phyloP scores from a whole-genome alignment of 768 basidiomycete genomes.

The Lactarius quietus region DNA sequence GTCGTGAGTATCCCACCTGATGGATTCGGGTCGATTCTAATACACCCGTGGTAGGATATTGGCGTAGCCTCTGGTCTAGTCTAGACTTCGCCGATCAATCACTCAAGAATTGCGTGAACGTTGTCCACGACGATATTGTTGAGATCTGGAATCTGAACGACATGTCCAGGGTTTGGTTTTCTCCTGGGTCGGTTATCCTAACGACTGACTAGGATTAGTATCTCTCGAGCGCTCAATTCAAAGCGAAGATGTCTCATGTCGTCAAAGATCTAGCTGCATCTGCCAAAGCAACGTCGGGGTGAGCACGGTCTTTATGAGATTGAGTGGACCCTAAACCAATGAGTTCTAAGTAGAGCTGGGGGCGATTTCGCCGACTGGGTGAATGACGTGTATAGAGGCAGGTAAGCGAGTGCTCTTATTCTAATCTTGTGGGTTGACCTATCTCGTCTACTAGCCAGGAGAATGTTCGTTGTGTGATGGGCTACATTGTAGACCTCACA shows the following conservation, averaged over 20 bases:
- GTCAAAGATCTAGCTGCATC: no score
- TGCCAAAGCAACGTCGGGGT: no score
- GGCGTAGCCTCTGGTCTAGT: no score
- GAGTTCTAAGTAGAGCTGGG: not conserved
- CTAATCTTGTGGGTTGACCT: not conserved
- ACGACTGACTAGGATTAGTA: conserved; percentile 5
- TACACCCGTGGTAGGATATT: conserved; percentile 1
- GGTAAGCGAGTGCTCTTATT: no score
- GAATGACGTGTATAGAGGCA: not conserved
- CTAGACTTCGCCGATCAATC: no score
- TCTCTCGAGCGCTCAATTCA: no score
- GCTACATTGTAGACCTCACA: conserved; percentile 16
- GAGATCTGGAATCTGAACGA: conserved; percentile 11
- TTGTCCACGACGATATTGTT: no score
- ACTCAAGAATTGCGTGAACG: no score
- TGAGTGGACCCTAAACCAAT: not conserved
- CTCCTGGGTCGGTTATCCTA: not conserved
- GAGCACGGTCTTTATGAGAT: no score
- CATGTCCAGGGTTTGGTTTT: not conserved
- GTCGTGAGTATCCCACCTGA: not conserved
- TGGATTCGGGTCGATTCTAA: not conserved
- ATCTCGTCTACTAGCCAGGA: conserved; percentile 3
- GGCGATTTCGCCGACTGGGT: not conserved
- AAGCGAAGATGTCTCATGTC: no score
- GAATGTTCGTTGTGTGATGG: no score